These are phyloP conservation scores for Tricholoma flavovirens DNA, from an alignment of 768 basidiomycete genomes.

Conservation along the genomic window DNA sequence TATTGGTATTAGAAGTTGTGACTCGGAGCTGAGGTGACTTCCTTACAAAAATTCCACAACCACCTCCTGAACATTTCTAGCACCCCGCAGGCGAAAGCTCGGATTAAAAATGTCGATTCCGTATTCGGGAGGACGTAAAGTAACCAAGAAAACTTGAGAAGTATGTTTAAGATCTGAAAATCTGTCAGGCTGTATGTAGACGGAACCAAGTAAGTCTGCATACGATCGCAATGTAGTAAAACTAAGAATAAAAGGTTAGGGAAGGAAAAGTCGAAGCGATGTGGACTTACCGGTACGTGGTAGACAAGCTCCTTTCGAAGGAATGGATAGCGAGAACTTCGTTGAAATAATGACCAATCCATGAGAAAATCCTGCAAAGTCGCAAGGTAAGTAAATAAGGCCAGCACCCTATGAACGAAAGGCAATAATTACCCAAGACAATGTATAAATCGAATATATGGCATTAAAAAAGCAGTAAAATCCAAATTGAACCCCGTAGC, in stretches of 20 bases:
- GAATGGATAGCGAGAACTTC: constrained; percentile 70
- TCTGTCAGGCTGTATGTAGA: not conserved
- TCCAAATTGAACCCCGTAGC: constrained; percentile 46
- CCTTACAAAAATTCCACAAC: constrained; percentile 90
- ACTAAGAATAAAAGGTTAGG: constrained; percentile 26
- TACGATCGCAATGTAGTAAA: constrained; percentile 80
- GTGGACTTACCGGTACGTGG: constrained; percentile 45
- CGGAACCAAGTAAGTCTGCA: constrained; percentile 12
- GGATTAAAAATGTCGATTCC: constrained; percentile 34
- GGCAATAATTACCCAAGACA: constrained; percentile 60
- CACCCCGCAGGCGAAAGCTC: constrained; percentile 61
- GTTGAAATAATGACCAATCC: constrained; percentile 37
- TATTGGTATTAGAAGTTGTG: not conserved
- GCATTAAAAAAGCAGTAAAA: constrained; percentile 64
- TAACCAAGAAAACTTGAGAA: constrained; percentile 81
- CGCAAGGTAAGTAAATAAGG: not conserved
- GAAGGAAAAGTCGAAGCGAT: not conserved
- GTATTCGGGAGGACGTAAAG: constrained; percentile 59
- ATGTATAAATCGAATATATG: constrained; percentile 64
- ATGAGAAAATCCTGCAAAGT: constrained; percentile 1
- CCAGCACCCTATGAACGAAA: constrained; percentile 36
- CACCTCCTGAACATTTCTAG: constrained; percentile 76
- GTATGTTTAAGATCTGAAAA: constrained; percentile 59
- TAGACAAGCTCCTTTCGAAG: constrained; percentile 78
- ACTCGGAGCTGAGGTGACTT: no score